A percentile compares a stretch with the other conserved stretches of the same genome.
Evolutionary conservation across 257 asterid species (phyloP).

Genomic region (Paulownia fortunei): DNA sequence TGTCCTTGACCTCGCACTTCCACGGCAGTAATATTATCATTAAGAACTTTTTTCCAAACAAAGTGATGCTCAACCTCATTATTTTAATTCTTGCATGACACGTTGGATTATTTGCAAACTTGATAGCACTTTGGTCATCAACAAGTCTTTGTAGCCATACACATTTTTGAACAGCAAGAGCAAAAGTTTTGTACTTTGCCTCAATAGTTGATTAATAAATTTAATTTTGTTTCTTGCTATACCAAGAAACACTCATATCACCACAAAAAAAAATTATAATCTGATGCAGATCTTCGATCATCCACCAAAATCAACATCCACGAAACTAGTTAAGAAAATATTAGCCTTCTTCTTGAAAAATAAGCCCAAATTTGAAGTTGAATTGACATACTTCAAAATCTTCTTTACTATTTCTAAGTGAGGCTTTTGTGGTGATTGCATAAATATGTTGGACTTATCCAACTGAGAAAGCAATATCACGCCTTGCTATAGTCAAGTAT

Average conservation of each 20-base stretch:
- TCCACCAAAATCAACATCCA: background rate
- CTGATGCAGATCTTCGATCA: too few relatives aligned
- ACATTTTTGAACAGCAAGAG: too few relatives aligned
- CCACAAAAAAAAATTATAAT: too few relatives aligned
- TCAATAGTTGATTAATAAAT: too few relatives aligned
- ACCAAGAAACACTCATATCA: too few relatives aligned
- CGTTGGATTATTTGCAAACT: background rate
- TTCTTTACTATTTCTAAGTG: background rate
- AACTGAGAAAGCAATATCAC: constrained; percentile 1
- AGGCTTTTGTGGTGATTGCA: constrained; percentile 4
- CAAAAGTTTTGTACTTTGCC: too few relatives aligned
- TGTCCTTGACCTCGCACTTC: background rate
- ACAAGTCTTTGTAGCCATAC: background rate
- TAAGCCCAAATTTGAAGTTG: background rate
- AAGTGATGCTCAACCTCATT: background rate
- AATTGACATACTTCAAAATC: background rate
- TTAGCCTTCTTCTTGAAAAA: background rate
- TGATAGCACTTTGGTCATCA: background rate
- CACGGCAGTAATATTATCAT: background rate
- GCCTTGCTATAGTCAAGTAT: constrained; percentile 1
- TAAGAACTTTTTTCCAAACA: background rate
- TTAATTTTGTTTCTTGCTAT: too few relatives aligned
- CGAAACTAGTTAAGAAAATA: background rate
- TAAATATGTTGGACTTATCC: background rate
- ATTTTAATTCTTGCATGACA: background rate